Base-by-base conservation (phyloP, 1,284 basidiomycete genomes). In the Moesziomyces antarcticus region DNA sequence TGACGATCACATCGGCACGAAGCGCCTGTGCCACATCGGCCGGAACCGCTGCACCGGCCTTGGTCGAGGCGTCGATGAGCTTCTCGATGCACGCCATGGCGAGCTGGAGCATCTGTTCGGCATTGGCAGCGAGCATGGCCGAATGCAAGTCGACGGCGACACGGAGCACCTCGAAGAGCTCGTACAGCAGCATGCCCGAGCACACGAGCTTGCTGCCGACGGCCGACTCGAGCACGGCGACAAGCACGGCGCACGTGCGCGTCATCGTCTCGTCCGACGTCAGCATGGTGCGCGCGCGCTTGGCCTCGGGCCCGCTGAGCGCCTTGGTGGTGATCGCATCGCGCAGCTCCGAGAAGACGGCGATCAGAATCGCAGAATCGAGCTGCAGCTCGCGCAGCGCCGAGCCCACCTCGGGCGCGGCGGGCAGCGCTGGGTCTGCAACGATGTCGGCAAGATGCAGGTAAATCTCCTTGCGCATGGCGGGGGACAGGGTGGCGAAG, bases 41-140 rank as follows among this genome's bases (percentile, higher is more conserved):
- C 6, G 78, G 59, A 18, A 73, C 57, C 27, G 42, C 43, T 1
- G 63, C 63, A 41, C 56, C 66, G 41, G 62, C 56, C 44, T 60
- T 63, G 35, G 60, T 59, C 49, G 69, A 71, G 73, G 90, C 91
- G 51, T 85, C 85, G 47, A 94, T 87, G 73, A 89, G 88, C 50
- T 87, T 87, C 1, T 92, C 88, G 27, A 89, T 86, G 66, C 89
- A 90, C 65, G 93, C 90, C 48, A 95, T 87, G 3, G 91, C 91
- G 16, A 91, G 89, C 88, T 97, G 91, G 22, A 96, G 83, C 70
- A 94, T 87, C 84, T 96, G 94, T 81, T 93, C 90, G n/a, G 91
- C 86, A 77, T 93, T 97, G 73, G 88, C 90, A 24, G 89, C 51
- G 8, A 73, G 81, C 25, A 74, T 57, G 47, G 84, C 82, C 41